A percentile compares a stretch with the other conserved stretches of the same genome.
Evolutionary conservation across 2,329 filamentous ascomycete genomes (phyloP).

Genomic region (Graphiopsis chlorocephala): DNA sequence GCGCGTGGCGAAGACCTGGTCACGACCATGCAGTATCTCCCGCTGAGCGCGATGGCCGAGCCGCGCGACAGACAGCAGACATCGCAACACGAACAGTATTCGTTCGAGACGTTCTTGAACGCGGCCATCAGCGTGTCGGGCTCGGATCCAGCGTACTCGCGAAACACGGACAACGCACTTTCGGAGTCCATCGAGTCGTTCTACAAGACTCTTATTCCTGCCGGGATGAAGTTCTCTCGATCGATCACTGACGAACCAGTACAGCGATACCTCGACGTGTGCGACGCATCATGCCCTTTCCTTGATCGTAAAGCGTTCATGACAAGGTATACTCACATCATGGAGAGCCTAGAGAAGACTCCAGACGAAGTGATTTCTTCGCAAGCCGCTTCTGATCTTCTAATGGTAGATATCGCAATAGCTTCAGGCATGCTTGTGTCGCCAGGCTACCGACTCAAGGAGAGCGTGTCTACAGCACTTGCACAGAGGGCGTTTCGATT

Average conservation of each 20-base stretch:
- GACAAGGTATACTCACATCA: background rate
- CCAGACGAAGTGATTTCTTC: background rate
- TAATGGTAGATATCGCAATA: background rate
- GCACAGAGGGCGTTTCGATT: background rate
- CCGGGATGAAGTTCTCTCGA: background rate
- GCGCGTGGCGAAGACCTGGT: background rate
- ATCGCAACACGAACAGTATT: conserved; percentile 8
- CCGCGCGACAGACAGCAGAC: conserved; percentile 2
- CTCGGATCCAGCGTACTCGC: background rate
- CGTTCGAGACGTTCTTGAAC: conserved; percentile 8
- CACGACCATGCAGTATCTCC: conserved; percentile 1
- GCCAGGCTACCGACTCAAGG: background rate
- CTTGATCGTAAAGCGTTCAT: conserved; percentile 1
- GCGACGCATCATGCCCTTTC: conserved; percentile 3
- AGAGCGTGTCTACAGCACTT: background rate
- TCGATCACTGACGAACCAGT: background rate
- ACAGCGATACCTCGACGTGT: background rate
- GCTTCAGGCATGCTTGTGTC: background rate
- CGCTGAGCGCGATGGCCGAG: conserved; percentile 9
- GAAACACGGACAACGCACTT: background rate
- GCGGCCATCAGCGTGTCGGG: conserved; percentile 2
- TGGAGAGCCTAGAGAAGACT: background rate
- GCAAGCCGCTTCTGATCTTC: background rate
- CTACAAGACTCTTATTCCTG: background rate
- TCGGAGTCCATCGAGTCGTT: background rate